phyloP scores from a whole-genome alignment of 2,329 filamentous ascomycete species.

The Trichoderma koningii region DNA sequence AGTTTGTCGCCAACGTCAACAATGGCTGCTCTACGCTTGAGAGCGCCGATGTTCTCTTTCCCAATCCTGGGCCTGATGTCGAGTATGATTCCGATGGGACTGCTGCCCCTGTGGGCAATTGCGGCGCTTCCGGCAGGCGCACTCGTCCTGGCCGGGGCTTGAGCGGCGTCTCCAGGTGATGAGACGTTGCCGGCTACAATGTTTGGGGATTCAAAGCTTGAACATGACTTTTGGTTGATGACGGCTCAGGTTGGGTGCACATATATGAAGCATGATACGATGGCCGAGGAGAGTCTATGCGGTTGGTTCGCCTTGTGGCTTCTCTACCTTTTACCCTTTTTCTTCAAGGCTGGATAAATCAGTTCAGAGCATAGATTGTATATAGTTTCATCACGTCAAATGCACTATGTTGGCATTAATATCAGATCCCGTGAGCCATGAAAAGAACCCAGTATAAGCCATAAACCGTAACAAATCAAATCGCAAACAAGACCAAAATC shows the following conservation, averaged over 20 bases:
- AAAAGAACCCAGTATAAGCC: no score
- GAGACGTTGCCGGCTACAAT: not conserved
- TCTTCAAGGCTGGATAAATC: no score
- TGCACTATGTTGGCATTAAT: no score
- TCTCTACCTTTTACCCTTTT: no score
- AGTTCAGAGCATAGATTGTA: no score
- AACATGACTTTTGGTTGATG: not conserved
- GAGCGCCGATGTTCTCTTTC: slow-evolving; percentile 58
- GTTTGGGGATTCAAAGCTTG: not conserved
- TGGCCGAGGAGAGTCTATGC: no score
- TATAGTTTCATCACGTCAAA: no score
- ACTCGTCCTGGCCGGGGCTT: not conserved
- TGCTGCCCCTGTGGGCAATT: slow-evolving; percentile 22
- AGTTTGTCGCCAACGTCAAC: slow-evolving; percentile 66
- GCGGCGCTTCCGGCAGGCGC: not conserved
- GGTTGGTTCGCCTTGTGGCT: no score
- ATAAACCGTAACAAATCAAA: no score
- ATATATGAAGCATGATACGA: not conserved
- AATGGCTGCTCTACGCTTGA: slow-evolving; percentile 58
- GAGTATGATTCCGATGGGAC: slow-evolving; percentile 8
- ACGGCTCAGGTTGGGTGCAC: slow-evolving; percentile 1
- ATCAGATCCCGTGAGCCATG: no score
- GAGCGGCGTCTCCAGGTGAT: not conserved
- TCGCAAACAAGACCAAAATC: no score
- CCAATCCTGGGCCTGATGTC: slow-evolving; percentile 58